phyloP scores from a whole-genome alignment of 164 flowering plant genomes.

The Litsea cubeba region DNA sequence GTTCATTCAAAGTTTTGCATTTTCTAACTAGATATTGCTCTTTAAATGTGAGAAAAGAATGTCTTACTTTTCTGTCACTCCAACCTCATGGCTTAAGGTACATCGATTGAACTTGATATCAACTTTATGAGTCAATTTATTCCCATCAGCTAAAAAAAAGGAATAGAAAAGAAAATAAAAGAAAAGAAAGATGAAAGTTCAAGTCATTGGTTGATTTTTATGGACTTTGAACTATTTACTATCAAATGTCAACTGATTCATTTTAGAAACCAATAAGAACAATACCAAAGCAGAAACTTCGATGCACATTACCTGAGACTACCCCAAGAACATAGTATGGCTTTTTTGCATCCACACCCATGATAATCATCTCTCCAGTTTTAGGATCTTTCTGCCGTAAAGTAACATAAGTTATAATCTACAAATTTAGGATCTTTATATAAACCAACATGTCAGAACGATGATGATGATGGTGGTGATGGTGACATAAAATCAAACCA shows the following conservation, averaged over 20 bases:
- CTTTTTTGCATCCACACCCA: conserved; percentile 12
- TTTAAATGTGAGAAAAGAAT: background rate
- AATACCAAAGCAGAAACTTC: background rate
- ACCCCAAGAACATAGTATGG: conserved; percentile 11
- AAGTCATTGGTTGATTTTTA: background rate
- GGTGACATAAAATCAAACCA: background rate
- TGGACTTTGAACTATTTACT: too few relatives aligned
- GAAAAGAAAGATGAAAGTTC: background rate
- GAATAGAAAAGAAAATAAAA: too few relatives aligned
- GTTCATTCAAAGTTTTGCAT: background rate
- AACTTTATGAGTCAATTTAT: conserved; percentile 11
- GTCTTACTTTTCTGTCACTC: conserved; percentile 13
- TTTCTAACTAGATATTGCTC: background rate
- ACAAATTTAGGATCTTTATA: background rate
- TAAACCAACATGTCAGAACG: background rate
- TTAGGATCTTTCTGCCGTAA: conserved; percentile 5
- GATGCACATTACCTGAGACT: conserved; percentile 6
- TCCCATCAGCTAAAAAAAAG: conserved; percentile 12
- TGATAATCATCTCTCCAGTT: conserved; percentile 12
- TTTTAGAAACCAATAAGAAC: background rate
- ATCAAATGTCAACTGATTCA: background rate
- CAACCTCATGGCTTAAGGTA: conserved; percentile 14
- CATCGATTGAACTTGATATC: conserved; percentile 7
- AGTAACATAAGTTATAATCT: background rate
- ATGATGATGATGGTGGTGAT: too few relatives aligned